Evolutionary conservation across 2,329 filamentous ascomycete genomes (phyloP), one percentile per base, ranked within the genome.

Genomic region (Alternaria sp.): DNA sequence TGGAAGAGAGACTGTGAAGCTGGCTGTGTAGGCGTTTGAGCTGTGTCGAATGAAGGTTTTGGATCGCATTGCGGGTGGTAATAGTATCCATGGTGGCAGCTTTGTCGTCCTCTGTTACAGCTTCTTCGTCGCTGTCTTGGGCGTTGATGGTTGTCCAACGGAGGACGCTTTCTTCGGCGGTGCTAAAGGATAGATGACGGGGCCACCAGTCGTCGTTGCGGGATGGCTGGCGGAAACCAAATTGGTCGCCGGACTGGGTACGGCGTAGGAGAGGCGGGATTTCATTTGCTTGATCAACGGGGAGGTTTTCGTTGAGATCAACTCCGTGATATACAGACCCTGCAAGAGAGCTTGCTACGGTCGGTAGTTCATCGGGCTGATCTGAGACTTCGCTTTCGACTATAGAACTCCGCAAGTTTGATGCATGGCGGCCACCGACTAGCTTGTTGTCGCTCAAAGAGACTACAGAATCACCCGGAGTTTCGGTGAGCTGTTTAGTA

Each of bases 141-240:
- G 77, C 76, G 32, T 64, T 56, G 18, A 73, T 59, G 60, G 57
- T 60, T 2, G 54, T 45, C 90, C 91, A 93, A 16, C 80, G 82
- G 1, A 93, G 80, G 8, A 94, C 80, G n/a, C 89, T 90, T 62
- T 93, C 90, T 78, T 92, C 90, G 1, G 90, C 91, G 45, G 90
- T 85, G 59, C 89, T 89, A 75, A 94, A 94, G 4, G 91, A 93
- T 64, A 94, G 83, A 44, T 90, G 86, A 2, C 91, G 87, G 1
- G 90, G 87, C 86, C 89, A 92, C 59, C 86, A 86, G 28, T 84
- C 83, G 63, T 91, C 88, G 62, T 87, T 84, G 2, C 81, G 70
- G 5, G 60, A n/a, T 2, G 64, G 20, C n/a, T 66, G 62, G 28
- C 72, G 68, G 7, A 77, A 7, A 62, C 64, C 2, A 59, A 78